Evolutionary conservation across 208 protist genomes (phyloP).

Genomic region (Trichomonas gallinae): DNA sequence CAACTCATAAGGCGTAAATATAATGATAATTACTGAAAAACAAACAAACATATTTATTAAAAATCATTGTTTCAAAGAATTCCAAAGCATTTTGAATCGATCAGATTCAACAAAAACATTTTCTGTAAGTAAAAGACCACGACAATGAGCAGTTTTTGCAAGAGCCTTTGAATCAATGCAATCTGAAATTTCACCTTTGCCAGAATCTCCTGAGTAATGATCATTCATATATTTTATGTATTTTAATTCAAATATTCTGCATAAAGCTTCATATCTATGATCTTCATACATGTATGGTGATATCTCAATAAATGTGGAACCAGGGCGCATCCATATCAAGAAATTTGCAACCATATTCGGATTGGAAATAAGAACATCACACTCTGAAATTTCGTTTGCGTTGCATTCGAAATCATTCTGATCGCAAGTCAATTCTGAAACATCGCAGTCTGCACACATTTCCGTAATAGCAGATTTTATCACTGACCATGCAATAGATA

Average conservation of each 20-base stretch:
- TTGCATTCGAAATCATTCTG: background rate
- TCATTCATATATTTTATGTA: background rate
- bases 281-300: background rate
- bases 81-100: background rate
- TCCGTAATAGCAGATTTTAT: background rate
- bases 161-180: background rate
- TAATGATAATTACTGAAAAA: too few species aligned
- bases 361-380: background rate
- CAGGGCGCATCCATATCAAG: background rate
- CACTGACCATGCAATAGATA: background rate
- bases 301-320: background rate
- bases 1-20: too few species aligned
- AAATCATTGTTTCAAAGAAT: too few species aligned
- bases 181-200: background rate
- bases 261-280: background rate
- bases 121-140: background rate
- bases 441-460: background rate
- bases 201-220: background rate
- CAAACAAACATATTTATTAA: too few species aligned
- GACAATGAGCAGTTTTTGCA: background rate
- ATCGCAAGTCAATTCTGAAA: background rate
- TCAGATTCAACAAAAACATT: background rate
- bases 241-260: background rate
- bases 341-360: background rate
- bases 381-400: background rate